Base-by-base conservation (phyloP, 2,329 filamentous ascomycete species). In the Colletotrichum salicis region DNA sequence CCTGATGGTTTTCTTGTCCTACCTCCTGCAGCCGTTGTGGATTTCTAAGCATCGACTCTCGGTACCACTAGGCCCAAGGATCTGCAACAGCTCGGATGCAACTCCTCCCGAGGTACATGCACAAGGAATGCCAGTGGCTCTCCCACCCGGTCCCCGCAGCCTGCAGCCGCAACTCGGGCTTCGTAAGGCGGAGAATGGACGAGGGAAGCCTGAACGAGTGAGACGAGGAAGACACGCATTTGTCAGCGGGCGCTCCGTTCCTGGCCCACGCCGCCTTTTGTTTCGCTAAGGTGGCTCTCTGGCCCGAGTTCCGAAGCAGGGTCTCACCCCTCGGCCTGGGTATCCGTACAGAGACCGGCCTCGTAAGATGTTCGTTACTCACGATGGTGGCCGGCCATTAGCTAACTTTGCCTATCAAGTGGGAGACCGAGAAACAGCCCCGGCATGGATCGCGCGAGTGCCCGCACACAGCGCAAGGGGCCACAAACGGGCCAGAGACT, bases 161-260 rank as follows among this genome's bases (percentile, higher is more conserved):
- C 41, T 19, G 19, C 19, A n/a, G 19, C 19, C 11, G 45, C 57
- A 54, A 63, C 51, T 71, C 52, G 58, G 63, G 31, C 51, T 22
- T 22, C 24, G 11, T 29, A 8, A 19, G 15, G 41, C 19, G 41
- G 19, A 45, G 41, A 15, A 45, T 48, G 45, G 51, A 29, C 29
- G 48, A 41, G 64, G 41, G 6, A 13, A 35, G 37, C 19, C 15
- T 10, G 29, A 19, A 19, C 31, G 13, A 5, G 33, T 24, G 15
- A 48, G 41, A 48, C 41, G 19, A 48, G 41, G 41, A 48, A 11
- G 41, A 54, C 31, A 61, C 7, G 24, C 41, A 71, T 71, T 71
- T 71, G 69, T 71, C 69, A 71, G 69, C 69, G 64, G 15, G 33
- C 6, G 24, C 52, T 55, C 15, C 5, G n/a, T 27, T 45, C 13